Percentiles rank a stretch among this genome's conserved stretches.
Conservation (phyloP, 352 stramenopile species). For the Elongisporangium prolatum region DNA sequence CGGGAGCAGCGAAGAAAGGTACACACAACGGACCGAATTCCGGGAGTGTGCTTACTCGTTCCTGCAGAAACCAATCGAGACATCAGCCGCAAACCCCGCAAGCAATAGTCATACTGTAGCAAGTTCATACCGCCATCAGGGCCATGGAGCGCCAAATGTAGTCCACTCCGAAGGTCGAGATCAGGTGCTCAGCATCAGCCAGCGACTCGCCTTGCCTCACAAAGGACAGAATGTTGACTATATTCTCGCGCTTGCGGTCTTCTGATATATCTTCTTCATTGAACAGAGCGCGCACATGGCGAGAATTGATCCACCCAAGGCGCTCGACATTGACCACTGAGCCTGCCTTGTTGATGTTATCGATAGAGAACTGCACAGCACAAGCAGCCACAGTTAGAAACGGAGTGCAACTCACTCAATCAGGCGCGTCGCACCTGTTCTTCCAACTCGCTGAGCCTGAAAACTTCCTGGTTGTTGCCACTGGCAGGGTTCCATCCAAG, state of each 20-base stretch:
- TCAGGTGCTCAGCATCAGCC: conserved; percentile 26
- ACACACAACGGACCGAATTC: conserved; percentile 79
- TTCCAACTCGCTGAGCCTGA: conserved; percentile 90
- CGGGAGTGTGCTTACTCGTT: conserved; percentile 70
- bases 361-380: conserved; percentile 63
- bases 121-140: conserved; percentile 65
- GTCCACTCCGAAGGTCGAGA: conserved; percentile 50
- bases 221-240: background rate
- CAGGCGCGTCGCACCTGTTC: conserved; percentile 28
- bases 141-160: conserved; percentile 77
- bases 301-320: conserved; percentile 87
- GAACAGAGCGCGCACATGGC: conserved; percentile 80
- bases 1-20: conserved; percentile 59
- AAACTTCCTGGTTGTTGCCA: conserved; percentile 97
- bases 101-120: too few species aligned
- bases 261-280: conserved; percentile 32
- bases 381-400: background rate
- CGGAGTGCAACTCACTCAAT: background rate
- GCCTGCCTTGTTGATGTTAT: conserved; percentile 86
- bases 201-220: conserved; percentile 13
- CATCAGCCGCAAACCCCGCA: background rate
- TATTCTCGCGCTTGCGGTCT: conserved; percentile 23
- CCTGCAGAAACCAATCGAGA: conserved; percentile 19
- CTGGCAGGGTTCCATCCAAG: conserved; percentile 95
- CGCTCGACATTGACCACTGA: conserved; percentile 86